Conservation (phyloP, 768 basidiomycete genomes). For the Tylopilus cervinicoccineus region DNA sequence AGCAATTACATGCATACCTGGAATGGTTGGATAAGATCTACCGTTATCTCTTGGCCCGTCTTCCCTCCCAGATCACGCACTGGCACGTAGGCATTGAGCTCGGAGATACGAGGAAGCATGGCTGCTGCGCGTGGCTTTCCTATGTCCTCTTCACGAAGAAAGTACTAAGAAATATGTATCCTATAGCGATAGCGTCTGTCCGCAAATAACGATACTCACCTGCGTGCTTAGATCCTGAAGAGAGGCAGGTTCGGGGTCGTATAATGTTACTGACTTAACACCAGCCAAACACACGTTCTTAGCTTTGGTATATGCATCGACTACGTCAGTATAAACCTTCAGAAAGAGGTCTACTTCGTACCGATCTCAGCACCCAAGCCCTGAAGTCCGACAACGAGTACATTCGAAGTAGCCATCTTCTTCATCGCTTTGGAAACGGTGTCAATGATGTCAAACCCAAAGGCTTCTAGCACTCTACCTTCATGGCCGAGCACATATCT, state of each 20-base stretch:
- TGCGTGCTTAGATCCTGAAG: conserved; percentile 93
- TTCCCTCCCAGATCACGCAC: conserved; percentile 81
- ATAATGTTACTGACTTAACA: conserved; percentile 95
- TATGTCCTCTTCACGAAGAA: conserved; percentile 81
- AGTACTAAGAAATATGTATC: conserved; percentile 60
- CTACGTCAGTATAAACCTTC: conserved; percentile 8
- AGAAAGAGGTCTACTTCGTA: conserved; percentile 27
- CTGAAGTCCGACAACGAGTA: conserved; percentile 87
- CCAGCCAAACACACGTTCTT: conserved; percentile 95
- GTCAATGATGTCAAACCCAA: conserved; percentile 15
- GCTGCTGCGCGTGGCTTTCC: conserved; percentile 86
- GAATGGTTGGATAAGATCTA: conserved; percentile 81
- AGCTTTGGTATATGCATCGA: conserved; percentile 38
- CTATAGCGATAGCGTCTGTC: neutral
- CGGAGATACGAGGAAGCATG: conserved; percentile 83
- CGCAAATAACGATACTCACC: conserved; percentile 39
- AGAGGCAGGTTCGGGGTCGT: conserved; percentile 85
- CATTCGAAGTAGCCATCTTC: conserved; percentile 94
- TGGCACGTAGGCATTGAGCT: conserved; percentile 95
- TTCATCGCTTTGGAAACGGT: conserved; percentile 81
- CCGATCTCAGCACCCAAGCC: conserved; percentile 97
- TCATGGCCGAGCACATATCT: conserved; percentile 97
- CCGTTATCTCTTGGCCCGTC: conserved; percentile 70
- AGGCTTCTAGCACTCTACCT: conserved; percentile 44
- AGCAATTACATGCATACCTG: conserved; percentile 53